Evolutionary conservation across 2,329 filamentous ascomycete species (phyloP), one percentile per base, ranked within the genome.

Genomic region (Harringtonia aguacate): DNA sequence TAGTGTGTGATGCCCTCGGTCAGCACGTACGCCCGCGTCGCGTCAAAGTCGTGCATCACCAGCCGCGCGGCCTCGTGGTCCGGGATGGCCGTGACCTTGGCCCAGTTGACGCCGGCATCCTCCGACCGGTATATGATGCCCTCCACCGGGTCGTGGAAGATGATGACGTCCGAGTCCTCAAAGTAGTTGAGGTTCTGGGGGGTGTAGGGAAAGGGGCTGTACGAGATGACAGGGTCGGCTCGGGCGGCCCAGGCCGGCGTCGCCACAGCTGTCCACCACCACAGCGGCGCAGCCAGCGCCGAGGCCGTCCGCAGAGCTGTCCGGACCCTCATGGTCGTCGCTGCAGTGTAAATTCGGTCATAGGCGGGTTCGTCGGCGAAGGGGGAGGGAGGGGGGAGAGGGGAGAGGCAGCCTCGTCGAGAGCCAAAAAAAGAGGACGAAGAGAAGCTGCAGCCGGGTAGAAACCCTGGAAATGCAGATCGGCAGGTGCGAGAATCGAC

Each of bases 171-270:
- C 52, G 86, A 89, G 61, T 90, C 86, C 57, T 92, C 82, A 58
- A 98, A 97, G 65, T 95, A 98, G 65, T 84, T 84, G 52, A 95
- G 68, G 58, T 80, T 79, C 43, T 66, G 59, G 1, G 87, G 85
- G 43, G 71, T 63, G 55, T 79, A 70, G 36, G 83, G 68, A 64
- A 95, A 85, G 38, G 73, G 63, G 43, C 69, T 84, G 47, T 70
- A 66, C 49, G 73, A 69, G 55, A 95, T 72, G 45, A 71, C 70
- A 21, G 89, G 89, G 39, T 70, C 69, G 56, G 80, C 74, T 55
- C 73, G 73, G 60, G 63, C 61, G 41, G 58, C 46, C 58, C 60
- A 64, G 41, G 37, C 30, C 4, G 30, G 13, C 13, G 46, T 21
- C 8, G 39, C 34, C 13, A 40, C 42, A 37, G 29, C 33, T 28